Evolutionary conservation across 75 land plant genomes (phyloP).

Genomic region (Picea glauca): DNA sequence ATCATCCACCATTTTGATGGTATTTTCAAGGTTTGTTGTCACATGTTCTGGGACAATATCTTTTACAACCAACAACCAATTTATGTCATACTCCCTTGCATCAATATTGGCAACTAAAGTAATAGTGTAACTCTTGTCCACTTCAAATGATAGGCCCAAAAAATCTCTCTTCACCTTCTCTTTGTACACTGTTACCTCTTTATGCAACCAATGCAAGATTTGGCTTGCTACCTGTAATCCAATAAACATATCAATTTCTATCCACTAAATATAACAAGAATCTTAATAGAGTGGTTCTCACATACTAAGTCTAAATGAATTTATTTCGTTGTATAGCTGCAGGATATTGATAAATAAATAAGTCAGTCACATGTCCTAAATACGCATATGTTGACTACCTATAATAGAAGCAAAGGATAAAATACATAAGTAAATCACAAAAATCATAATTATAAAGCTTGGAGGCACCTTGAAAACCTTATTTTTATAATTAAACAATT

Average conservation of each 20-base stretch:
- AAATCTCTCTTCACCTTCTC: slow-evolving; percentile 60
- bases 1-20: slow-evolving; percentile 12
- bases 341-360: no score
- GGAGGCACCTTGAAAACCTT: no score
- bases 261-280: no score
- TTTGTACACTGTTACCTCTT: slow-evolving; percentile 68
- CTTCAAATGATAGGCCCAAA: slow-evolving; percentile 55
- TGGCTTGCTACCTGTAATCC: slow-evolving; percentile 61
- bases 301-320: no score
- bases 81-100: slow-evolving; percentile 57
- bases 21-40: background rate
- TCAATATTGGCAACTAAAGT: slow-evolving; percentile 69
- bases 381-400: no score
- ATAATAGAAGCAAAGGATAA: no score
- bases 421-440: no score
- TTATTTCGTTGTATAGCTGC: no score
- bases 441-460: no score
- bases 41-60: slow-evolving; percentile 19
- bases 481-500: no score
- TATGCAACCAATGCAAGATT: slow-evolving; percentile 68
- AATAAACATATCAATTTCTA: background rate
- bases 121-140: slow-evolving; percentile 63
- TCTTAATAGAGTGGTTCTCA: no score
- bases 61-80: slow-evolving; percentile 74
- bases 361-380: no score